Evolutionary conservation across 169 alveolate species (phyloP).

Genomic region (Plasmodium cynomolgi): DNA sequence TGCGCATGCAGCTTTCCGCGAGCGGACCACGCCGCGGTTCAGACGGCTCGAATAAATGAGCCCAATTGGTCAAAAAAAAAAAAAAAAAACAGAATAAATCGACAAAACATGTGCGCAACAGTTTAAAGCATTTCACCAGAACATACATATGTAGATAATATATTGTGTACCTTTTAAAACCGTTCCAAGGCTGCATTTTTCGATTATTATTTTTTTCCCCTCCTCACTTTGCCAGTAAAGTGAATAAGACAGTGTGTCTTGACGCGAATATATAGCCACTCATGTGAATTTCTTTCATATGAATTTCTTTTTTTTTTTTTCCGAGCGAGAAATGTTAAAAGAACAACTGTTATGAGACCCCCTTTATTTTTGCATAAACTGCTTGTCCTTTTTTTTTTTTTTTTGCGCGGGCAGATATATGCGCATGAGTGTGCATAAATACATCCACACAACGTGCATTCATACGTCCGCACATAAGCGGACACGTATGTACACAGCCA

Average conservation of each 20-base stretch:
- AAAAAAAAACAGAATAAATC: not conserved
- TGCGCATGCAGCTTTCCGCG: not conserved
- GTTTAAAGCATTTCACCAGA: not conserved
- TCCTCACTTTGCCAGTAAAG: not conserved
- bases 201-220: not conserved
- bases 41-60: not conserved
- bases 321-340: not conserved
- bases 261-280: not conserved
- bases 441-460: not conserved
- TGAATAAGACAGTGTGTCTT: not conserved
- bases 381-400: not conserved
- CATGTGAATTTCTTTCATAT: not conserved
- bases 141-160: not conserved
- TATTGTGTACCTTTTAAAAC: not conserved
- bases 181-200: not conserved
- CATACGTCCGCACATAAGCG: not conserved
- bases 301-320: not conserved
- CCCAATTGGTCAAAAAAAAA: not conserved
- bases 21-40: not conserved
- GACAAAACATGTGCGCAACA: not conserved
- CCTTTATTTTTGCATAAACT: not conserved
- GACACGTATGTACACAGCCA: not conserved
- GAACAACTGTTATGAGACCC: not conserved
- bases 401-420: not conserved
- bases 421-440: not conserved